Evolutionary conservation across 2,329 filamentous ascomycete species (phyloP), one percentile per base, ranked within the genome.

Genomic region (Aureobasidium lini): DNA sequence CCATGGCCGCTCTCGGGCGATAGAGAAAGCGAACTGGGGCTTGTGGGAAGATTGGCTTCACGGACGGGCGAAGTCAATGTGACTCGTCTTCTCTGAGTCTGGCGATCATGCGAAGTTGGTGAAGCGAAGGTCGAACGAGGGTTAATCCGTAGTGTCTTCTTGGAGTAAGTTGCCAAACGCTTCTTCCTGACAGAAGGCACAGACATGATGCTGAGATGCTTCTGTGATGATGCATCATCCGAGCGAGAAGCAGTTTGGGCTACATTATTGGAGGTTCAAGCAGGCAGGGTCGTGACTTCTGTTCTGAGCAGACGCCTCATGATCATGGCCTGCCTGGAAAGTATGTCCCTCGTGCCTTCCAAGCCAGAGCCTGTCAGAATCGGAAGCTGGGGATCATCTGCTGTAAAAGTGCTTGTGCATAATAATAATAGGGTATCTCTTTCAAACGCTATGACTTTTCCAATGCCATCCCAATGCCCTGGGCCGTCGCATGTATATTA

Each of bases 381-480:
- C 13, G 13, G 8, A 11, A 13, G 15, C 9, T 15, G 47, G 11
- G 6, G 11, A 34, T 9, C 23, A 13, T 40, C 11, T 40, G 37
- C 15, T 13, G 23, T 6, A 31, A 40, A 29, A 31, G 36, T 11
- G 29, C 8, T 53, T 53, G 23, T 54, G 50, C 28, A 34, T 29
- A 42, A 42, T 7, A 32, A 50, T 31, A 11, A 46, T 56, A 37
- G 52, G 52, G 52, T 56, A 56, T 56, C 52, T 56, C 40, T 56
- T 46, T 46, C 40, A 34, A 57, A 47, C 54, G 54, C 54, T 57
- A 57, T 57, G 42, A 37, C 10, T 47, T 48, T 47, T 47, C 43
- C 37, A 44, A 46, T 57, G 52, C 52, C 31, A 57, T 32, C 52
- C 16, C 23, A 32, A 18, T 11, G 18, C 15, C 31, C 10, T 44